phyloP scores from a whole-genome alignment of 2,329 filamentous ascomycete species.

The Penicillium brasilianum region DNA sequence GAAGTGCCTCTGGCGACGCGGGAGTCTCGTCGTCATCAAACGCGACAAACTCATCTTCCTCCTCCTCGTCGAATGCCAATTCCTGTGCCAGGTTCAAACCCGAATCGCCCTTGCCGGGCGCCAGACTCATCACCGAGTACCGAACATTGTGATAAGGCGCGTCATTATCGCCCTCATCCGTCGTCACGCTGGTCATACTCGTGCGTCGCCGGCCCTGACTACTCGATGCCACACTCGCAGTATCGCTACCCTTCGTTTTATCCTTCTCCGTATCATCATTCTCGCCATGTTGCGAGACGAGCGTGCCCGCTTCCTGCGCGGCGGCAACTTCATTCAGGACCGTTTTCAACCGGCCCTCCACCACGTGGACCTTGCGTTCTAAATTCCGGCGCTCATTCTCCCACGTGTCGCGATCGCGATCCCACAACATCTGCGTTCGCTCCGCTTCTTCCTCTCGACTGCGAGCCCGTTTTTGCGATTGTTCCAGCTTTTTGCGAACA shows the following conservation, averaged over 20 bases:
- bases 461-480: conserved; percentile 75
- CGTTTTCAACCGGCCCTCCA: conserved; percentile 81
- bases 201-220: conserved; percentile 66
- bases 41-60: conserved; percentile 56
- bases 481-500: conserved; percentile 76
- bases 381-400: conserved; percentile 79
- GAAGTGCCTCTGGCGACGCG: conserved; percentile 50
- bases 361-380: conserved; percentile 86
- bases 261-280: conserved; percentile 67
- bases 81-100: conserved; percentile 88
- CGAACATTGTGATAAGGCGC: conserved; percentile 63
- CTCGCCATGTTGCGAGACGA: conserved; percentile 56
- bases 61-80: conserved; percentile 82
- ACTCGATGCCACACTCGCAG: conserved; percentile 73
- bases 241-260: conserved; percentile 66
- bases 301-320: conserved; percentile 41
- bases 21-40: conserved; percentile 75
- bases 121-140: conserved; percentile 71
- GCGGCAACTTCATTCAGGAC: conserved; percentile 80
- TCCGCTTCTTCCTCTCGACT: conserved; percentile 82
- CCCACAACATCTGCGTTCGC: conserved; percentile 78
- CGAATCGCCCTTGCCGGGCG: conserved; percentile 60
- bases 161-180: conserved; percentile 55
- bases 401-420: conserved; percentile 82
- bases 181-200: conserved; percentile 59